These are phyloP conservation scores for Rhodotorula mucilaginosa DNA, from an alignment of 1,284 basidiomycete species.

Conservation along the genomic window DNA sequence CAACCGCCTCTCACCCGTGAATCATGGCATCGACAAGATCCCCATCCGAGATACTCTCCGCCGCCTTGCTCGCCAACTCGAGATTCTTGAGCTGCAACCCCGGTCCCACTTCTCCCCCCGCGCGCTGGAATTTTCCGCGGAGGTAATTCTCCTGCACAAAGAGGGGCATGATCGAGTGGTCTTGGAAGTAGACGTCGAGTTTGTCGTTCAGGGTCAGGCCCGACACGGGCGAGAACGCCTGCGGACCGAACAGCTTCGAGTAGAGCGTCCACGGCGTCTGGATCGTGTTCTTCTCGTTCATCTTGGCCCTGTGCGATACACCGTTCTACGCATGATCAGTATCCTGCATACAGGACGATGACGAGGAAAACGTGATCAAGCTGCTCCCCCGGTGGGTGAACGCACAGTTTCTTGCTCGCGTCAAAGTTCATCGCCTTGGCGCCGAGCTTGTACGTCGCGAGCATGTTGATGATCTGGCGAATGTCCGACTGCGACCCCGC, in stretches of 20 bases:
- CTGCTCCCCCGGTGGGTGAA: slow-evolving; percentile 22
- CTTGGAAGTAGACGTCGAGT: slow-evolving; percentile 95
- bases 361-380: too few species aligned
- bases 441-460: slow-evolving; percentile 90
- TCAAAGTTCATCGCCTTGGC: slow-evolving; percentile 78
- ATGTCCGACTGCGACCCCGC: slow-evolving; percentile 88
- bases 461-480: slow-evolving; percentile 94
- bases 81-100: slow-evolving; percentile 66
- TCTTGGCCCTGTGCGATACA: slow-evolving; percentile 61
- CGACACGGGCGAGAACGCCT: slow-evolving; percentile 78
- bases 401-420: slow-evolving; percentile 81
- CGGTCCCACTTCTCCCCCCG: slow-evolving; percentile 55
- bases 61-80: slow-evolving; percentile 65
- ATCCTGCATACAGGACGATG: background rate
- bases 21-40: slow-evolving; percentile 93
- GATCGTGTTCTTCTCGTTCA: slow-evolving; percentile 89
- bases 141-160: slow-evolving; percentile 95
- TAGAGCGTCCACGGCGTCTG: slow-evolving; percentile 87
- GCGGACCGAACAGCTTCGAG: slow-evolving; percentile 80
- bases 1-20: slow-evolving; percentile 67
- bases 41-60: slow-evolving; percentile 88
- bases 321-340: background rate
- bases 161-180: slow-evolving; percentile 86
- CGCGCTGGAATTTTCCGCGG: slow-evolving; percentile 69
- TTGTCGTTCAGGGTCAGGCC: slow-evolving; percentile 83